Evolutionary conservation across 1,139 yeast species (phyloP).

Genomic region (Diutina mesorugosa): DNA sequence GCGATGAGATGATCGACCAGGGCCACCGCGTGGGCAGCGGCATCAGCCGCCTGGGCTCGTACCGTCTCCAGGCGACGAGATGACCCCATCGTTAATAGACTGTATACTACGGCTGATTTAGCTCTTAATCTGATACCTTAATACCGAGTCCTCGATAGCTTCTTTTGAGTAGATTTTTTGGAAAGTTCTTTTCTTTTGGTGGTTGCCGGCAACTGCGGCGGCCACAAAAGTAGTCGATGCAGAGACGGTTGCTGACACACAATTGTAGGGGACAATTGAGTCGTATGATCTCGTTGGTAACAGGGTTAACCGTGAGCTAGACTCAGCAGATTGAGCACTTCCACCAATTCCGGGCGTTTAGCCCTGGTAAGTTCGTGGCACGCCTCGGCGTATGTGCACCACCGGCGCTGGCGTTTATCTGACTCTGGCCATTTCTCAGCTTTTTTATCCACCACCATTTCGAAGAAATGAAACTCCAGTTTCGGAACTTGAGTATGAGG

Average conservation of each 20-base stretch:
- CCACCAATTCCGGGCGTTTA: slow-evolving; percentile 56
- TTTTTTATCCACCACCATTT: slow-evolving; percentile 47
- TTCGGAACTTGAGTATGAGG: slow-evolving; percentile 38
- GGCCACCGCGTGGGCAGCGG: neutral
- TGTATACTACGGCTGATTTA: neutral
- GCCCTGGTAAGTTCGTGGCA: slow-evolving; percentile 41
- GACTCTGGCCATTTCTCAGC: slow-evolving; percentile 67
- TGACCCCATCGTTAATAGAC: neutral
- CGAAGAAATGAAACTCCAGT: slow-evolving; percentile 76
- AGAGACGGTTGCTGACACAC: too few species aligned
- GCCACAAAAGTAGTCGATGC: too few species aligned
- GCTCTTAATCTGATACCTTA: too few species aligned
- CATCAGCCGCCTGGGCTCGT: neutral
- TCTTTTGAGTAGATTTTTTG: too few species aligned
- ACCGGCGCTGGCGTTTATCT: slow-evolving; percentile 43
- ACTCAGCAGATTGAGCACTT: slow-evolving; percentile 27
- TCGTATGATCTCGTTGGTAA: too few species aligned
- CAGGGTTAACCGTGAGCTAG: neutral
- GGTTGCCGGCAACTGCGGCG: too few species aligned
- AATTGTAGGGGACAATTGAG: too few species aligned
- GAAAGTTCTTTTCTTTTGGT: too few species aligned
- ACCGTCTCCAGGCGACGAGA: neutral
- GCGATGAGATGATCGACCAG: neutral
- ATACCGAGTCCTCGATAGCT: too few species aligned
- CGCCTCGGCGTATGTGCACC: slow-evolving; percentile 73